phyloP scores from a whole-genome alignment of 1,284 basidiomycete species.

The Anthracocystis walkeri region DNA sequence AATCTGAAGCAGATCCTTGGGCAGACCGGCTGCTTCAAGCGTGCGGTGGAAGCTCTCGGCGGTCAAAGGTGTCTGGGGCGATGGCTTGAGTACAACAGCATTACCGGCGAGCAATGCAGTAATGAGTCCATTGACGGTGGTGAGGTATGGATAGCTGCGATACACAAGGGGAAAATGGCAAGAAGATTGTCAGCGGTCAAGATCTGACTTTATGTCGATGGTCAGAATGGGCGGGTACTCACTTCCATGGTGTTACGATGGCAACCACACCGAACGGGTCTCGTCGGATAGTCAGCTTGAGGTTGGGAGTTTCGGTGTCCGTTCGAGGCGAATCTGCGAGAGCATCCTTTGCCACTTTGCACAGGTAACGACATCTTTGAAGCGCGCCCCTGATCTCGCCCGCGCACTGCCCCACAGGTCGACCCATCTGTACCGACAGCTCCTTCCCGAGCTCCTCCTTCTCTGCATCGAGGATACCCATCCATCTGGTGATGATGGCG shows the following conservation, averaged over 20 bases:
- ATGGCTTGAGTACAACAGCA: slow-evolving; percentile 89
- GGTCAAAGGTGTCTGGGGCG: slow-evolving; percentile 89
- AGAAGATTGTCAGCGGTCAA: neutral
- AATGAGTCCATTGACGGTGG: slow-evolving; percentile 82
- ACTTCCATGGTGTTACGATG: slow-evolving; percentile 87
- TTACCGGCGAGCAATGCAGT: slow-evolving; percentile 75
- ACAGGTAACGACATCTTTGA: slow-evolving; percentile 84
- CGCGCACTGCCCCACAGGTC: slow-evolving; percentile 80
- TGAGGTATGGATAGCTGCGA: slow-evolving; percentile 72
- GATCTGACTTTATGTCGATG: too few relatives aligned
- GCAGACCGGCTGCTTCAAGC: slow-evolving; percentile 80
- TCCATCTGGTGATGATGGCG: slow-evolving; percentile 79
- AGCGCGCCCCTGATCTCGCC: slow-evolving; percentile 86
- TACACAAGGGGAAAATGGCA: neutral
- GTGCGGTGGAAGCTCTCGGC: slow-evolving; percentile 83
- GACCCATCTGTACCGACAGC: slow-evolving; percentile 83
- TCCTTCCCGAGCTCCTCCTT: slow-evolving; percentile 80
- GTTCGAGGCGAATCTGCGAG: slow-evolving; percentile 81
- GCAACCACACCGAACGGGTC: slow-evolving; percentile 88
- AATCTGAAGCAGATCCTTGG: slow-evolving; percentile 80
- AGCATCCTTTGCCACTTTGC: slow-evolving; percentile 81
- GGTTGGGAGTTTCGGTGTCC: slow-evolving; percentile 83
- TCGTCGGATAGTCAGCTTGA: slow-evolving; percentile 83
- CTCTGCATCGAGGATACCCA: slow-evolving; percentile 76
- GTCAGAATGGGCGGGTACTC: neutral